Conservation (phyloP, 2,329 filamentous ascomycete genomes). For the Teratosphaeriaceae sp. region DNA sequence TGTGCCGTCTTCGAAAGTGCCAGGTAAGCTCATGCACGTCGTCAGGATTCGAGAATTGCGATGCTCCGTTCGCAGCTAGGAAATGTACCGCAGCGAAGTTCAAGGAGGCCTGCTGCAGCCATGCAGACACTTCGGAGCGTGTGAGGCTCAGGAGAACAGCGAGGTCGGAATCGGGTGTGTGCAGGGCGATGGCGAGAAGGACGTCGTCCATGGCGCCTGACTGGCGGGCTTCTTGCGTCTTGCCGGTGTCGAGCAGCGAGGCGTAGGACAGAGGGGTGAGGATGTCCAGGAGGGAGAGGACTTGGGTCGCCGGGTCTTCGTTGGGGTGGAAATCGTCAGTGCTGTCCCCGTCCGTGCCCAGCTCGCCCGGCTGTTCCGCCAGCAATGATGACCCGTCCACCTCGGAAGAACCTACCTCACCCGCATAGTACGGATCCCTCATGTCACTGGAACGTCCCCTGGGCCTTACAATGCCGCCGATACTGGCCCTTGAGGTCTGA, state of each 20-base stretch:
- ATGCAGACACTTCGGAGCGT: background rate
- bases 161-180: background rate
- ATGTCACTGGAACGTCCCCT: no score
- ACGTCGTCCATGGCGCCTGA: background rate
- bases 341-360: no score
- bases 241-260: background rate
- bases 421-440: no score
- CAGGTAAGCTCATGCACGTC: background rate
- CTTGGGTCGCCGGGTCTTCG: background rate
- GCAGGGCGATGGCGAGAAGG: background rate
- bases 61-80: background rate
- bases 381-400: no score
- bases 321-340: no score
- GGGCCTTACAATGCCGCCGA: no score
- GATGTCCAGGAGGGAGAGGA: background rate
- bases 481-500: no score
- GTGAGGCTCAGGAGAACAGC: background rate
- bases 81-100: conserved; percentile 1
- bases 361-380: no score
- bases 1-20: background rate
- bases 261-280: background rate
- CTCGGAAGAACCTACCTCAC: no score
- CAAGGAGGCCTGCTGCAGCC: background rate
- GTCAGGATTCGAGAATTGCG: background rate
- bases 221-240: background rate